Percentiles rank a stretch among this genome's conserved stretches.
Evolutionary conservation across 352 stramenopile genomes (phyloP).

Genomic region (Pythium rhizo-oryzae): DNA sequence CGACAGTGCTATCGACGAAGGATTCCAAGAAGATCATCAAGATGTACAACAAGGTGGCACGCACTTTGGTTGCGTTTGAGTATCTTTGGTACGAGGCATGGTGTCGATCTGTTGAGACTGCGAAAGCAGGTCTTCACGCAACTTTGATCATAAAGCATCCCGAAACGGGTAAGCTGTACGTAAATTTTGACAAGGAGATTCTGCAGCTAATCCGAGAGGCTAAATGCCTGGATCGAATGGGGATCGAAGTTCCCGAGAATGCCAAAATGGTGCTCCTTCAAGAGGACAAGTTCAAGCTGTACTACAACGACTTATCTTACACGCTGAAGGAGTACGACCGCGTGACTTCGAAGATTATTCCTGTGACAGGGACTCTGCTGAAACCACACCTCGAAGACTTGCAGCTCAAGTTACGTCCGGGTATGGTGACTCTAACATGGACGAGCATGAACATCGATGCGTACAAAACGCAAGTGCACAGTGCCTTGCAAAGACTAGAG

Average conservation of each 20-base stretch:
- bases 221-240: constrained; percentile 83
- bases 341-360: constrained; percentile 74
- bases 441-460: constrained; percentile 90
- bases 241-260: constrained; percentile 82
- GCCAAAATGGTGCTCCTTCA: constrained; percentile 85
- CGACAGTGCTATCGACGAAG: constrained; percentile 82
- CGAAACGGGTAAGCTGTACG: constrained; percentile 69
- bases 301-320: constrained; percentile 85
- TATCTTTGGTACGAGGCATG: constrained; percentile 91
- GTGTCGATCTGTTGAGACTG: constrained; percentile 79
- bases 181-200: constrained; percentile 92
- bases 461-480: constrained; percentile 72
- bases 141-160: constrained; percentile 88
- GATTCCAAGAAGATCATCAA: constrained; percentile 92
- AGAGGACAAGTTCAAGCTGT: constrained; percentile 88
- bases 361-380: constrained; percentile 56
- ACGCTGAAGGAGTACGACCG: constrained; percentile 82
- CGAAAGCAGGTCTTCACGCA: constrained; percentile 73
- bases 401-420: constrained; percentile 73
- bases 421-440: constrained; percentile 88
- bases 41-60: constrained; percentile 90
- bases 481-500: constrained; percentile 68
- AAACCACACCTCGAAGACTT: constrained; percentile 76
- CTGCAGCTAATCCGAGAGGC: constrained; percentile 87
- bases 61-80: constrained; percentile 90